phyloP scores from a whole-genome alignment of 768 basidiomycete species.

The Coprinopsis strossmayeri region DNA sequence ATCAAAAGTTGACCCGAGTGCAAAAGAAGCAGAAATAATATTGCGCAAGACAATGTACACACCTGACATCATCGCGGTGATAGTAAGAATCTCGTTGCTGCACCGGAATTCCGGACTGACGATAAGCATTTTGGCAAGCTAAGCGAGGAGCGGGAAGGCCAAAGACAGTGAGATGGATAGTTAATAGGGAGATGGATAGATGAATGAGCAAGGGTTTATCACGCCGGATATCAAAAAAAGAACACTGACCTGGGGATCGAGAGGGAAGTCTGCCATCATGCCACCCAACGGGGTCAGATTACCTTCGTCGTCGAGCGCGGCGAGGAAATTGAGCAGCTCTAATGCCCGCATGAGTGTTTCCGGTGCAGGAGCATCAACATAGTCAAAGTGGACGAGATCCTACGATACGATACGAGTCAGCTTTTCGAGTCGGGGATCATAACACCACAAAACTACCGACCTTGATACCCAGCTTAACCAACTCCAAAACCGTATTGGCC shows the following conservation, averaged over 20 bases:
- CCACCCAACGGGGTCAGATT: constrained; percentile 79
- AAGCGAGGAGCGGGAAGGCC: constrained; percentile 2
- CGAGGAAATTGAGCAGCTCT: constrained; percentile 87
- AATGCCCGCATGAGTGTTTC: constrained; percentile 97
- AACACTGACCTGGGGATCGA: constrained; percentile 85
- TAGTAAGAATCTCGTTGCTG: constrained; percentile 91
- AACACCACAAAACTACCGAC: constrained; percentile 24
- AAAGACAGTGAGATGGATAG: not conserved
- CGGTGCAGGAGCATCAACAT: constrained; percentile 89
- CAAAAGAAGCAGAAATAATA: constrained; percentile 1
- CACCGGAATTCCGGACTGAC: constrained; percentile 93
- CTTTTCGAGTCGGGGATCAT: not conserved
- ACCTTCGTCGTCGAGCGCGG: constrained; percentile 92
- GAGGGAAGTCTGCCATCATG: constrained; percentile 97
- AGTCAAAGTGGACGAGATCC: constrained; percentile 86
- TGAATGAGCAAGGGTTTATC: not conserved
- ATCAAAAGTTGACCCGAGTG: too few species aligned
- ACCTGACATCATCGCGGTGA: constrained; percentile 97
- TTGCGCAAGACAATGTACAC: constrained; percentile 17
- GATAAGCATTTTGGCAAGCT: constrained; percentile 92
- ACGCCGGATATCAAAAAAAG: constrained; percentile 1
- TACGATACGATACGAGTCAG: constrained; percentile 15
- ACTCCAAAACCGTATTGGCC: constrained; percentile 87
- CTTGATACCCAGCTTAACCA: constrained; percentile 93
- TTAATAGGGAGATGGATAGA: not conserved